Percentiles rank a stretch among this genome's conserved stretches.
These are phyloP conservation scores for Leccinum arenicola DNA, from an alignment of 768 basidiomycete genomes.

Conservation along the genomic window DNA sequence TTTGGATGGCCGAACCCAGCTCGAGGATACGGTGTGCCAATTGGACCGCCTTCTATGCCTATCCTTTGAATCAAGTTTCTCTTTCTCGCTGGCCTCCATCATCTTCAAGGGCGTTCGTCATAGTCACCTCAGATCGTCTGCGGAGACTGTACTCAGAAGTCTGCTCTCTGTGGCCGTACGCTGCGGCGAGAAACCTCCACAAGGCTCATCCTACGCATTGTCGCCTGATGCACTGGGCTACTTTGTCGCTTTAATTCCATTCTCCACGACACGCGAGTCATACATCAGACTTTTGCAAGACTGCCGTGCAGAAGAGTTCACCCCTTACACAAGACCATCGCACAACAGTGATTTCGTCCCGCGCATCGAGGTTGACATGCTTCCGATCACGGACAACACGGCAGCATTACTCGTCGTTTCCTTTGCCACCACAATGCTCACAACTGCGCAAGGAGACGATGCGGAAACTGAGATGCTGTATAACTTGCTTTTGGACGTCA, in stretches of 20 bases:
- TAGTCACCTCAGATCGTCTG: constrained; percentile 56
- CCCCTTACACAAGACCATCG: constrained; percentile 36
- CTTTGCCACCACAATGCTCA: constrained; percentile 72
- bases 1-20: constrained; percentile 56
- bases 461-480: constrained; percentile 81
- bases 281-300: constrained; percentile 64
- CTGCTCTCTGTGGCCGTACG: constrained; percentile 61
- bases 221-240: constrained; percentile 67
- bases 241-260: constrained; percentile 74
- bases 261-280: constrained; percentile 53
- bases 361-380: constrained; percentile 50
- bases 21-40: constrained; percentile 69
- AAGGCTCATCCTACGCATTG: constrained; percentile 45
- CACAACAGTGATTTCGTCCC: constrained; percentile 48
- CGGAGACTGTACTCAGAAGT: constrained; percentile 58
- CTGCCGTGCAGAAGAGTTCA: constrained; percentile 50
- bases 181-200: constrained; percentile 33
- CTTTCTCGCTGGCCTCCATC: constrained; percentile 77
- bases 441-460: constrained; percentile 75
- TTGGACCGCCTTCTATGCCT: constrained; percentile 71
- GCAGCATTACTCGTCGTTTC: constrained; percentile 73
- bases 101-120: constrained; percentile 87
- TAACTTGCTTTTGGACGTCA: constrained; percentile 69
- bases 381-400: constrained; percentile 60
- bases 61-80: constrained; percentile 76